A percentile compares a stretch with the other conserved stretches of the same genome.
phyloP scores from a whole-genome alignment of 805 yeast genomes.

The Candida wancherniae region DNA sequence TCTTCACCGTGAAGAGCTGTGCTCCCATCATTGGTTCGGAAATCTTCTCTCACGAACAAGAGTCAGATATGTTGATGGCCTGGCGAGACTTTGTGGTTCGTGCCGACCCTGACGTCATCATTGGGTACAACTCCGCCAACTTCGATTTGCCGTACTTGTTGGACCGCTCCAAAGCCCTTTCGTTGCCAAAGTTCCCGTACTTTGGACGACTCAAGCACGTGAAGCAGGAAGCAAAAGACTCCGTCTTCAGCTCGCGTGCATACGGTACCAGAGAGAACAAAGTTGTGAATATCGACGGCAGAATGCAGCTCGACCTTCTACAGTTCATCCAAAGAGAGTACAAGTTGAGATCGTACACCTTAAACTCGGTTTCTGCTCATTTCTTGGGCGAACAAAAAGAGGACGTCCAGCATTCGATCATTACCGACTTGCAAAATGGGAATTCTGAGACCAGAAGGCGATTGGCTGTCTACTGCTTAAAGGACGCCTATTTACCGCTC shows the following conservation, averaged over 20 bases:
- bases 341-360: conserved; percentile 87
- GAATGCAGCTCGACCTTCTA: conserved; percentile 88
- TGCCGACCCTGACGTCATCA: conserved; percentile 92
- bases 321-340: conserved; percentile 94
- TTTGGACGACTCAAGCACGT: conserved; percentile 72
- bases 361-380: conserved; percentile 92
- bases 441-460: conserved; percentile 88
- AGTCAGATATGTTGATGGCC: conserved; percentile 72
- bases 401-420: conserved; percentile 96
- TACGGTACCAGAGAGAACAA: conserved; percentile 95
- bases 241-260: conserved; percentile 88
- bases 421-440: conserved; percentile 91
- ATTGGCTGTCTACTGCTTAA: conserved; percentile 92
- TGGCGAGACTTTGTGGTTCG: conserved; percentile 86
- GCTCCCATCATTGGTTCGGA: conserved; percentile 92
- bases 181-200: conserved; percentile 66
- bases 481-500: conserved; percentile 91
- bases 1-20: conserved; percentile 89
- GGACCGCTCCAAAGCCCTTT: conserved; percentile 77
- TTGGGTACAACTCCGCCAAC: conserved; percentile 92
- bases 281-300: conserved; percentile 87
- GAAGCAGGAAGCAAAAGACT: conserved; percentile 73
- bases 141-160: conserved; percentile 92
- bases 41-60: conserved; percentile 68
- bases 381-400: conserved; percentile 94